Evolutionary conservation across 805 yeast genomes (phyloP), one percentile per base, ranked within the genome.

Genomic region (Spathaspora girioi): DNA sequence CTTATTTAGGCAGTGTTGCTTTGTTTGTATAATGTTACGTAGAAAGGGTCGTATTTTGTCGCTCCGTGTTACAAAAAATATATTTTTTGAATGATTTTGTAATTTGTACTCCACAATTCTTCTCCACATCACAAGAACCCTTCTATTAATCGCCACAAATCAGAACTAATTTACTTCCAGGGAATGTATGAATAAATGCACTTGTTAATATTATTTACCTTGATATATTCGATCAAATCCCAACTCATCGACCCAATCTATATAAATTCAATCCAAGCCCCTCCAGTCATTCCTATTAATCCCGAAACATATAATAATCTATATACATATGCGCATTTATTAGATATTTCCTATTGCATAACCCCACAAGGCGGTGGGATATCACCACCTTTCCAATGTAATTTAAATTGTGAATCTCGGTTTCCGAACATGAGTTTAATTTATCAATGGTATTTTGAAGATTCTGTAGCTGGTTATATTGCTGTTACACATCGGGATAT

Each of bases 261-360:
- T 11, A 20, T 45, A 14, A 38, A 38, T 20, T 40, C n/a, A n/a
- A n/a, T n/a, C n/a, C n/a, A n/a, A n/a, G n/a, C 50, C 10, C 49
- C 20, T 5, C 26, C 35, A 35, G 61, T 63, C 5, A 31, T 51
- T 20, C 64, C 62, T 11, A 54, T 69, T 2, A 66, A 66, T 44
- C 15, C 47, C 2, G 60, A 56, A 7, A 55, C 67, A 12, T 70
- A 66, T 50, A 44, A 56, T n/a, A 63, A 65, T 46, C 59, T 72
- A 47, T 67, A 58, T 60, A 67, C 71, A 8, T 70, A 68, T 48
- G 75, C 79, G 4, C 76, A 73, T 54, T 61, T 76, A 31, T 65
- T 72, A 23, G 79, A 76, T 52, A 74, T 75, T 11, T 61, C 79
- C 5, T 75, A 75, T 54, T 76, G 80, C 54, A 64, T 76, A 8